Percentiles rank a stretch among this genome's conserved stretches.
Conservation (phyloP, 331 rosid genomes). For the Quercus phellos region DNA sequence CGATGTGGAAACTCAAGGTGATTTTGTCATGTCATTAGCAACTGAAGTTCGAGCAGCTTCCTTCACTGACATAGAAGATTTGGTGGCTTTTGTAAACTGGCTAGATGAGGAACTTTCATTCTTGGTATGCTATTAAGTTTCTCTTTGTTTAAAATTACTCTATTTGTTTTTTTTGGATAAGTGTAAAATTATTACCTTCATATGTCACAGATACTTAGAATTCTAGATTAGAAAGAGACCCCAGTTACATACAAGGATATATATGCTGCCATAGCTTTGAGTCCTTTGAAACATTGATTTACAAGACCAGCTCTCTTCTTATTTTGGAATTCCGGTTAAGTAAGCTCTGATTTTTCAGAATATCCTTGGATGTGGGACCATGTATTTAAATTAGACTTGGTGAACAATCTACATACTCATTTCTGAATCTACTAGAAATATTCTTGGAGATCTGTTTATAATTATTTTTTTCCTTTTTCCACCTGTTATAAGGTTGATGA, state of each 20-base stretch:
- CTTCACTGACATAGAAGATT: slow-evolving; percentile 59
- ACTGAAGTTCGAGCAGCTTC: slow-evolving; percentile 82
- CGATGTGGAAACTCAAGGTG: slow-evolving; percentile 91
- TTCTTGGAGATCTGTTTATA: neutral
- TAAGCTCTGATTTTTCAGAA: neutral
- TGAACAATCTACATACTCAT: neutral
- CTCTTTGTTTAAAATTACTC: neutral
- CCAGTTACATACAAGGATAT: neutral
- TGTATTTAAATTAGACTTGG: neutral
- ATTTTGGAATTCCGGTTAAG: neutral
- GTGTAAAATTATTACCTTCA: neutral
- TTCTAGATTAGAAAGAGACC: neutral
- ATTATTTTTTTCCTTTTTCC: slow-evolving; percentile 18
- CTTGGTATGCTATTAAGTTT: slow-evolving; percentile 49
- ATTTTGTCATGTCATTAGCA: slow-evolving; percentile 81
- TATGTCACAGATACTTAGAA: neutral
- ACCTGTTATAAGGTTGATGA: slow-evolving; percentile 65
- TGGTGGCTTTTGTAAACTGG: slow-evolving; percentile 89
- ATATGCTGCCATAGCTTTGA: neutral
- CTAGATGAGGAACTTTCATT: slow-evolving; percentile 92
- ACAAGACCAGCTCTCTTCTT: neutral
- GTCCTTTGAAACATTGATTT: neutral
- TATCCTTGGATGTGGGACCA: neutral
- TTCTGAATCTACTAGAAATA: neutral
- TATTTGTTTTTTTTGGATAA: neutral